A percentile compares a stretch with the other conserved stretches of the same genome.
phyloP scores from a whole-genome alignment of 805 yeast species.

The Cyberlindnera meyerae region DNA sequence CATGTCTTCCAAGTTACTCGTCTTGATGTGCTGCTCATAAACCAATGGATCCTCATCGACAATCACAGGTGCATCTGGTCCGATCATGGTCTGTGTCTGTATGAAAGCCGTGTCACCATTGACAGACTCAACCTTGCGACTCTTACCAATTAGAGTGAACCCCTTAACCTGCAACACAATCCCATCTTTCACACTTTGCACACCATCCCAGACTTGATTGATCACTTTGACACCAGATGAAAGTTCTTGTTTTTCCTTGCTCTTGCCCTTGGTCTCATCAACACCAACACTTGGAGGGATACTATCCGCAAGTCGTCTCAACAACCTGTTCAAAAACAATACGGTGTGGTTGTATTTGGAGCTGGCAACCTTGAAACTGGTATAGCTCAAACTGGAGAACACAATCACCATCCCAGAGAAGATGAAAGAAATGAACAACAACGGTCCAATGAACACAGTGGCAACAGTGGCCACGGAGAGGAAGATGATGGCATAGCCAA shows the following conservation, averaged over 20 bases:
- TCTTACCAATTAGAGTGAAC: neutral
- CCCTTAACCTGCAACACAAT: neutral
- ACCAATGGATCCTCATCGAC: slow-evolving; percentile 12
- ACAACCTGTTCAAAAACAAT: slow-evolving; percentile 22
- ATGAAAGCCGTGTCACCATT: neutral
- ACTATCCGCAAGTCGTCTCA: slow-evolving; percentile 23
- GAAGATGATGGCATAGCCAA: slow-evolving; percentile 16
- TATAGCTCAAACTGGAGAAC: slow-evolving; percentile 24
- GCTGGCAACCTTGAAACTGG: slow-evolving; percentile 22
- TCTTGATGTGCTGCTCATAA: no score
- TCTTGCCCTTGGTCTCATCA: slow-evolving; percentile 13
- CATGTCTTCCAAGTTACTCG: neutral
- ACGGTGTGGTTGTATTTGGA: slow-evolving; percentile 25
- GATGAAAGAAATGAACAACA: slow-evolving; percentile 19
- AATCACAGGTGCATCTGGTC: slow-evolving; percentile 9
- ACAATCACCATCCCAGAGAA: slow-evolving; percentile 25
- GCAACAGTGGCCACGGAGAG: slow-evolving; percentile 10
- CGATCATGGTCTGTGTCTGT: slow-evolving; percentile 1
- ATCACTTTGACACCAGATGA: neutral
- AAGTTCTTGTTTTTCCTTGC: neutral
- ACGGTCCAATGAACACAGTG: slow-evolving; percentile 20
- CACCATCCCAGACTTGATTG: neutral
- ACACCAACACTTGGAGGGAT: slow-evolving; percentile 28
- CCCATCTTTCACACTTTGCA: neutral
- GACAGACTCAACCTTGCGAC: neutral